Evolutionary conservation across 345 rosid species (phyloP), one percentile per base, ranked within the genome.

Genomic region (Raphanus sativus): DNA sequence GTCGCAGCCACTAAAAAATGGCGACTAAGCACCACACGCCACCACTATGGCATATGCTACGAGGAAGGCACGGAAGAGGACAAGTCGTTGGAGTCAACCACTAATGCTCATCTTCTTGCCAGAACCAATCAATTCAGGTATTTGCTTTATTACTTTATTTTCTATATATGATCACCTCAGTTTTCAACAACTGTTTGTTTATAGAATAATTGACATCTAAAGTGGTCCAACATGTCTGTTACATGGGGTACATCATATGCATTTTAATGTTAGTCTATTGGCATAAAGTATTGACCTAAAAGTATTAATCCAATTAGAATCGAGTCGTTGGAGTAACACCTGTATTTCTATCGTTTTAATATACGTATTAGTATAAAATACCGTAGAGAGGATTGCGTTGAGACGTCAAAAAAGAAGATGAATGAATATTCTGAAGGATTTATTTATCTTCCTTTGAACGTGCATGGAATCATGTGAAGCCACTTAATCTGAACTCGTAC

Each of bases 41-140:
- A 67, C 56, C 87, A 78, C 4, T 70, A 76, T 7, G 78, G 78
- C 5, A 58, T 89, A 6, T 88, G 80, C 55, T 74, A 75, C 13
- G 70, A 68, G n/a, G 89, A 83, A 80, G 32, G 61, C 34, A 17
- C 38, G 16, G 69, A 50, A 30, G 62, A 48, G 48, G 36, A 54
- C 10, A 36, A 59, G 62, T 36, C 42, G 30, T 16, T 5, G 32
- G 66, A 9, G 50, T 72, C 54, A 54, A 75, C 75, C 4, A 36
- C 15, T n/a, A 48, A 62, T 45, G 52, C 52, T 55, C 2, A 74
- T 63, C 66, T 34, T 77, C 62, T 87, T 71, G 86, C 76, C 5
- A 85, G 78, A 54, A 90, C 98, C 3, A 78, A 73, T 17, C 91
- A 85, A 50, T 82, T 88, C 83, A 87, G 94, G 98, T 94, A 81